A percentile compares a stretch with the other conserved stretches of the same genome.
Conservation (phyloP, 257 asterid genomes). For the Phtheirospermum japonicum region DNA sequence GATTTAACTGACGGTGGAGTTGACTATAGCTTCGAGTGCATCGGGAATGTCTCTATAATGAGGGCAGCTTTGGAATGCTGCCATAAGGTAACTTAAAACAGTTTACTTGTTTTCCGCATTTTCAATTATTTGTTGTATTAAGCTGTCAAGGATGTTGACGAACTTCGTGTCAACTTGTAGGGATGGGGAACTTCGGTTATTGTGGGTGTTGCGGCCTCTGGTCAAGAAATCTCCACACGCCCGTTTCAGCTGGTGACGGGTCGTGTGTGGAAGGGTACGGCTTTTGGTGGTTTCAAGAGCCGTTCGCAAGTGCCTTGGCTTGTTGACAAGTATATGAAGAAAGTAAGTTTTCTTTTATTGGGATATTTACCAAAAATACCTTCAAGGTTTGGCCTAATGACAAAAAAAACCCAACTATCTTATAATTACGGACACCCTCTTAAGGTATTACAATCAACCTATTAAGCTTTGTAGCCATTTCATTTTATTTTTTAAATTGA, state of each 20-base stretch:
- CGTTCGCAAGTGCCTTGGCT: slow-evolving; percentile 98
- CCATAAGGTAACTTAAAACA: slow-evolving; percentile 71
- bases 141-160: slow-evolving; percentile 13
- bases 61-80: slow-evolving; percentile 98
- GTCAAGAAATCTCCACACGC: slow-evolving; percentile 95
- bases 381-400: neutral
- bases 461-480: too few relatives aligned
- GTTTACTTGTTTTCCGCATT: neutral
- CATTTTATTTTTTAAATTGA: too few relatives aligned
- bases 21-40: slow-evolving; percentile 97
- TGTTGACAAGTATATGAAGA: slow-evolving; percentile 86
- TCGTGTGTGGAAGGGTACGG: slow-evolving; percentile 99
- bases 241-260: slow-evolving; percentile 99
- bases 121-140: neutral
- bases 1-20: slow-evolving; percentile 97
- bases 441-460: neutral
- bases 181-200: slow-evolving; percentile 99
- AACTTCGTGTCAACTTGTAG: slow-evolving; percentile 34
- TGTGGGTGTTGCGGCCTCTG: slow-evolving; percentile 99
- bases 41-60: slow-evolving; percentile 88
- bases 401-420: neutral
- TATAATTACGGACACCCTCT: neutral
- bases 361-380: neutral
- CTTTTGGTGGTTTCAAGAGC: slow-evolving; percentile 96
- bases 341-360: slow-evolving; percentile 38